Conservation (phyloP, 495 filamentous ascomycete genomes). For the Penicillium daleae region DNA sequence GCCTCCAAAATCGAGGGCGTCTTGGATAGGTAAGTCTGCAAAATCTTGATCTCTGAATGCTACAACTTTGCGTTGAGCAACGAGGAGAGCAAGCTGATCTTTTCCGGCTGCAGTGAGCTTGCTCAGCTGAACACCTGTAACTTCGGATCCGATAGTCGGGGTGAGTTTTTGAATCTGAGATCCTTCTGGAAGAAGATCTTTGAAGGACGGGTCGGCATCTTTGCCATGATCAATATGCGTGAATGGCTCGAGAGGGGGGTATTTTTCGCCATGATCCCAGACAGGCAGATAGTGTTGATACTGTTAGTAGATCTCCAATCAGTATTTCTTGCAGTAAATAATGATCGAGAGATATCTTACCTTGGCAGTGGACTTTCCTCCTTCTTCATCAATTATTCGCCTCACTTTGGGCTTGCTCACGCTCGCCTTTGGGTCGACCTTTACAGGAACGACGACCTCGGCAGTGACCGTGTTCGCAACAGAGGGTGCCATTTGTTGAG, state of each 20-base stretch:
- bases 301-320: background rate
- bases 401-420: conserved; percentile 22
- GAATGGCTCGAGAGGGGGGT: conserved; percentile 68
- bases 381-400: conserved; percentile 33
- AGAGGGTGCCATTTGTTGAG: conserved; percentile 29
- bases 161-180: conserved; percentile 60
- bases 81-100: conserved; percentile 79
- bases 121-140: conserved; percentile 77
- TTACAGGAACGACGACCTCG: conserved; percentile 26
- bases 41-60: conserved; percentile 82
- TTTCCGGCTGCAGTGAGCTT: conserved; percentile 67
- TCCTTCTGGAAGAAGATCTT: conserved; percentile 61
- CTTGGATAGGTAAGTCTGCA: conserved; percentile 69
- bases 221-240: conserved; percentile 73
- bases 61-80: conserved; percentile 79
- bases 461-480: conserved; percentile 17
- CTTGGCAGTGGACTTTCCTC: conserved; percentile 30
- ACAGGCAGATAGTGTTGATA: conserved; percentile 33
- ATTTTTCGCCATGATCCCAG: conserved; percentile 42
- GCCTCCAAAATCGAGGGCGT: conserved; percentile 69
- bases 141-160: conserved; percentile 74
- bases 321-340: background rate
- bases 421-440: conserved; percentile 3
- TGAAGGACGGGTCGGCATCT: conserved; percentile 67
- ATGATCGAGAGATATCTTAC: conserved; percentile 3